Evolutionary conservation across 345 rosid genomes (phyloP).

Genomic region (Microcos paniculata): DNA sequence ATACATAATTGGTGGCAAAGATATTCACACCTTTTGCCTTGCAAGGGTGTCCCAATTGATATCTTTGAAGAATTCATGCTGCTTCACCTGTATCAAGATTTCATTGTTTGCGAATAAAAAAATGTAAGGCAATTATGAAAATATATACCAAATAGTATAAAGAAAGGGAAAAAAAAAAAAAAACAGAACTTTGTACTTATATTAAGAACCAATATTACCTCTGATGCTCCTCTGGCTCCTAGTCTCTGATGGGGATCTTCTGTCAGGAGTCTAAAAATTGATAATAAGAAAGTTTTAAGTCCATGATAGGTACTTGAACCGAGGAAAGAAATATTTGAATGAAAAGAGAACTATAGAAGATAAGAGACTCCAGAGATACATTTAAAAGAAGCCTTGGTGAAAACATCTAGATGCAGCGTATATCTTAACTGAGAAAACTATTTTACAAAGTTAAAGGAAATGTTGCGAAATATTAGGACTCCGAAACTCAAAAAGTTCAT

Average conservation of each 20-base stretch:
- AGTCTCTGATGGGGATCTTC: conserved; percentile 99
- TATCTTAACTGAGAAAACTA: background rate
- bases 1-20: conserved; percentile 1
- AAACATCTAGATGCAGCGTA: background rate
- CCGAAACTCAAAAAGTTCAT: background rate
- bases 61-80: conserved; percentile 87
- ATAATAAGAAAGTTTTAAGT: background rate
- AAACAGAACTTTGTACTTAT: background rate
- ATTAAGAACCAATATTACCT: conserved; percentile 51
- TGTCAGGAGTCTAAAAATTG: conserved; percentile 69
- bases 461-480: background rate
- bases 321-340: background rate
- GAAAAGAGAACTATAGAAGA: background rate
- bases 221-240: conserved; percentile 90
- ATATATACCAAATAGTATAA: background rate
- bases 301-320: background rate
- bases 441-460: background rate
- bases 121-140: background rate
- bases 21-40: conserved; percentile 72
- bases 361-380: background rate
- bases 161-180: conserved; percentile 11
- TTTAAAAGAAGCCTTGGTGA: background rate
- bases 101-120: conserved; percentile 17
- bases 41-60: conserved; percentile 98
- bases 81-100: conserved; percentile 68